Percentiles rank a stretch among this genome's conserved stretches.
Evolutionary conservation across 768 basidiomycete species (phyloP).

Genomic region (Lactifluus volemus): DNA sequence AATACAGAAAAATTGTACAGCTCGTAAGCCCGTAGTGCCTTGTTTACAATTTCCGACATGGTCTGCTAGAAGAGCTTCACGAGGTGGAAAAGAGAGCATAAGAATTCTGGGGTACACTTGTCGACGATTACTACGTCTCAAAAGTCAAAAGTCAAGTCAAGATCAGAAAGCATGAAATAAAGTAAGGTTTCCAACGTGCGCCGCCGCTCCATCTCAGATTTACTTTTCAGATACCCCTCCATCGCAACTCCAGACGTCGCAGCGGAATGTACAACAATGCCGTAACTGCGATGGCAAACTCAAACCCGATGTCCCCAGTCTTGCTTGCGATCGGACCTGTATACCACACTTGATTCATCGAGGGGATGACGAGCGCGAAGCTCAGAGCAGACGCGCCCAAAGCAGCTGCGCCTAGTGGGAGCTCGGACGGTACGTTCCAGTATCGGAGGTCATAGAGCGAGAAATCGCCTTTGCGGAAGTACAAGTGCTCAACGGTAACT

Average conservation of each 20-base stretch:
- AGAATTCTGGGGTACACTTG: too few species aligned
- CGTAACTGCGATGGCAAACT: conserved; percentile 45
- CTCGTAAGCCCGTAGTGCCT: too few species aligned
- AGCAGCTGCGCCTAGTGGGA: conserved; percentile 61
- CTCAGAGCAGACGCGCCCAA: conserved; percentile 41
- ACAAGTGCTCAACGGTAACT: conserved; percentile 55
- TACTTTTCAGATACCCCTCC: background rate
- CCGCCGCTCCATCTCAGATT: background rate
- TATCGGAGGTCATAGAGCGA: conserved; percentile 37
- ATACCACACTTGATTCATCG: conserved; percentile 67
- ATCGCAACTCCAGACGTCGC: conserved; percentile 29
- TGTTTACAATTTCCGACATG: too few species aligned
- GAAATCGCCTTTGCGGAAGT: conserved; percentile 48
- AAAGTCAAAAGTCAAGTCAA: too few species aligned
- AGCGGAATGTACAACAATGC: conserved; percentile 46
- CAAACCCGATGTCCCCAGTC: conserved; percentile 66
- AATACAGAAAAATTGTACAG: too few species aligned
- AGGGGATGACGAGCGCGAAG: conserved; percentile 51
- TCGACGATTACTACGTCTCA: too few species aligned
- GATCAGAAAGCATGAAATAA: too few species aligned
- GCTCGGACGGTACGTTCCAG: conserved; percentile 45
- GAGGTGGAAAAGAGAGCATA: too few species aligned
- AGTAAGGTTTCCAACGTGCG: background rate
- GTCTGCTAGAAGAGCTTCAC: too few species aligned
- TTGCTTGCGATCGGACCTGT: conserved; percentile 54